These are phyloP conservation scores for Tetrastigma voinierianum DNA, from an alignment of 164 flowering plant genomes.

Conservation along the genomic window DNA sequence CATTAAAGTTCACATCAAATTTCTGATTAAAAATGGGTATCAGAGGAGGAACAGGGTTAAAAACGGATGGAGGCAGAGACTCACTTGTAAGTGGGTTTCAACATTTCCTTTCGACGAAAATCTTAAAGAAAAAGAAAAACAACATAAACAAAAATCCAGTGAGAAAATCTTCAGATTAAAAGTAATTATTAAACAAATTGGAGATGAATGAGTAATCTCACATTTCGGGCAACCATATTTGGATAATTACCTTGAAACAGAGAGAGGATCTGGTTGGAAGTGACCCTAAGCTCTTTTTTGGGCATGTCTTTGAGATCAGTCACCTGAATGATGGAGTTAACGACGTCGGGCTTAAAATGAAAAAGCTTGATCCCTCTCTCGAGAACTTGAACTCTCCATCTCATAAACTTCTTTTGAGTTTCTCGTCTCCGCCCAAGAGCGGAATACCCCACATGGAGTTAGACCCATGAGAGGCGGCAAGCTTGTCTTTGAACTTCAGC, in stretches of 20 bases:
- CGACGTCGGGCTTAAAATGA: slow-evolving; percentile 87
- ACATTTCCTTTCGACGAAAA: slow-evolving; percentile 90
- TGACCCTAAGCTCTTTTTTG: slow-evolving; percentile 87
- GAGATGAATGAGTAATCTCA: slow-evolving; percentile 9
- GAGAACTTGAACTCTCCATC: slow-evolving; percentile 96
- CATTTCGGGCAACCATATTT: slow-evolving; percentile 96
- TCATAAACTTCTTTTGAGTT: slow-evolving; percentile 70
- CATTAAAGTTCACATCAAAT: no score
- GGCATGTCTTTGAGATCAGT: slow-evolving; percentile 98
- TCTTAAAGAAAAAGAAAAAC: slow-evolving; percentile 33
- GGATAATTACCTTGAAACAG: slow-evolving; percentile 97
- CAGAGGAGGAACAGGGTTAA: no score
- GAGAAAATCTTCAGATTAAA: neutral
- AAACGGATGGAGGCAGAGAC: no score
- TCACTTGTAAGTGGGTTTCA: no score
- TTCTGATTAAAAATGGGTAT: no score
- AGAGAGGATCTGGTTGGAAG: slow-evolving; percentile 80
- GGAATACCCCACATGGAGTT: slow-evolving; percentile 78
- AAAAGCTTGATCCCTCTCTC: slow-evolving; percentile 75
- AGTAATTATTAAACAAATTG: neutral
- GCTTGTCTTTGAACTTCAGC: slow-evolving; percentile 59
- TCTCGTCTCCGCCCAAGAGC: slow-evolving; percentile 50
- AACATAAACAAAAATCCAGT: neutral
- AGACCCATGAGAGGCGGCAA: slow-evolving; percentile 28
- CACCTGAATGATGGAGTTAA: slow-evolving; percentile 85